These are phyloP conservation scores for Letharia columbiana DNA, from an alignment of 495 filamentous ascomycete species.

Conservation along the genomic window DNA sequence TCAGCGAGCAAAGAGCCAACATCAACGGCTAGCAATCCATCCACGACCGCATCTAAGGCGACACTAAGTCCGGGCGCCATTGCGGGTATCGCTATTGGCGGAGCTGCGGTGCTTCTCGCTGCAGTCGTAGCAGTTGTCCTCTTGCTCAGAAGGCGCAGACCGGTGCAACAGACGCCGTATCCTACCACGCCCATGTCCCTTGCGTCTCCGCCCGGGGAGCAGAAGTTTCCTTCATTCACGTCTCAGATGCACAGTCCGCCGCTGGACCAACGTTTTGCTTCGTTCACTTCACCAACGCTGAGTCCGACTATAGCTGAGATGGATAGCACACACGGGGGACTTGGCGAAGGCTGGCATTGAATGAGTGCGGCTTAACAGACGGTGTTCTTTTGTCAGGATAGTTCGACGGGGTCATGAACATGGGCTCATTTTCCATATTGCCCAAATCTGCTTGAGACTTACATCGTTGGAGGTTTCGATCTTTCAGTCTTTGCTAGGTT, in stretches of 20 bases:
- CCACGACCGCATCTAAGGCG: background rate
- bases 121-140: background rate
- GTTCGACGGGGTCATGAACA: background rate
- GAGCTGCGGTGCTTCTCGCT: conserved; percentile 1
- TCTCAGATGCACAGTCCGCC: background rate
- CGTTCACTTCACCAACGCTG: background rate
- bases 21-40: background rate
- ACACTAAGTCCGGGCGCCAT: conserved; percentile 5
- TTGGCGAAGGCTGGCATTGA: background rate
- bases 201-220: background rate
- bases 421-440: background rate
- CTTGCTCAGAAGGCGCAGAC: background rate
- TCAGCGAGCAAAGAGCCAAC: background rate
- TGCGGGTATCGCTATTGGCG: conserved; percentile 7
- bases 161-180: background rate
- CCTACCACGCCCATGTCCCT: background rate
- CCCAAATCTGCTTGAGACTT: background rate
- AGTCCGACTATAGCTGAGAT: conserved; percentile 2
- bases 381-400: background rate
- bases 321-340: conserved; percentile 2
- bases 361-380: background rate
- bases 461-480: background rate
- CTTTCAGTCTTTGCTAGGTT: background rate
- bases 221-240: background rate
- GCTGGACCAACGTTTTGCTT: background rate